These are phyloP conservation scores for Populus trichocarpa DNA, from an alignment of 441 rosid genomes.

Conservation along the genomic window DNA sequence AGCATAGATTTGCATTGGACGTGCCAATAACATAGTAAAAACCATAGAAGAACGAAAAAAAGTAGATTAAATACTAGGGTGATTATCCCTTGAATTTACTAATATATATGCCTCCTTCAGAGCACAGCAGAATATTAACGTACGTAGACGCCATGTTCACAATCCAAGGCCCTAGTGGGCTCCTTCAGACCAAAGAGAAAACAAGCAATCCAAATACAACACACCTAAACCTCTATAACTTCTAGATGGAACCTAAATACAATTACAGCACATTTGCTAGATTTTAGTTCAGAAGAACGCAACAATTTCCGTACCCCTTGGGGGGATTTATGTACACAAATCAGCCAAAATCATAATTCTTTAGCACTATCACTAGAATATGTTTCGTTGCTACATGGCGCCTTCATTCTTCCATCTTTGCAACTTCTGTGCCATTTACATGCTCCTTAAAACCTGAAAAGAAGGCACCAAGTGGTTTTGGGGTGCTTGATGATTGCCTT, in stretches of 20 bases:
- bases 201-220: background rate
- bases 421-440: conserved; percentile 12
- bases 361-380: conserved; percentile 6
- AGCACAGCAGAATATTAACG: too few relatives aligned
- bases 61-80: background rate
- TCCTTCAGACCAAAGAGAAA: background rate
- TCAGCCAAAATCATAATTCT: conserved; percentile 22
- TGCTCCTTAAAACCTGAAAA: conserved; percentile 17
- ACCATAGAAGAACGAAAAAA: background rate
- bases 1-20: too few relatives aligned
- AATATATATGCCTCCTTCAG: too few relatives aligned
- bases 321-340: conserved; percentile 27
- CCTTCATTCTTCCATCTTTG: conserved; percentile 6
- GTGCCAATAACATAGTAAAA: background rate
- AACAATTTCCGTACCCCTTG: conserved; percentile 8
- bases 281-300: background rate
- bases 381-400: background rate
- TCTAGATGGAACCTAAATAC: background rate
- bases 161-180: too few relatives aligned
- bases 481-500: background rate
- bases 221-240: background rate
- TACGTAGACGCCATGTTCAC: too few relatives aligned
- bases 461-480: background rate
- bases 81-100: background rate
- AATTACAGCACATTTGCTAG: background rate